phyloP scores from a whole-genome alignment of 306 rosid genomes.

The Herpetospermum pedunculosum region DNA sequence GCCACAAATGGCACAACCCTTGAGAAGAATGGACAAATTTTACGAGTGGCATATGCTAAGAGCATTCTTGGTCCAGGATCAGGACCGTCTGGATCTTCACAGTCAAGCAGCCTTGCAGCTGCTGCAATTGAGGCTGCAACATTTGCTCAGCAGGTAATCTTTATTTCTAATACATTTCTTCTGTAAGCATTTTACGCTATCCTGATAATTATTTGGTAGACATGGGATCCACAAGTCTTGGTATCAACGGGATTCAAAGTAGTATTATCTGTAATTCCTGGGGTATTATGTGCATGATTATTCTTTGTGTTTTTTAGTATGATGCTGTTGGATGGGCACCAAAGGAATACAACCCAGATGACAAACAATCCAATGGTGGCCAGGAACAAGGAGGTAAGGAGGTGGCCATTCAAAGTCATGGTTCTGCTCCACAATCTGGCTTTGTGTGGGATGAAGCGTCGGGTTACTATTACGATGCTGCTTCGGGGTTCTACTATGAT shows the following conservation, averaged over 20 bases:
- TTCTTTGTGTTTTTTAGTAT: slow-evolving; percentile 36
- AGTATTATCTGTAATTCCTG: neutral
- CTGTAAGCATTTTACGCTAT: neutral
- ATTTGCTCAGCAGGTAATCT: slow-evolving; percentile 79
- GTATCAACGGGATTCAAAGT: neutral
- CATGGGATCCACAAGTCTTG: neutral
- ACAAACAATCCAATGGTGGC: slow-evolving; percentile 51
- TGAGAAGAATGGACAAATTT: slow-evolving; percentile 87
- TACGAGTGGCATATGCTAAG: slow-evolving; percentile 94
- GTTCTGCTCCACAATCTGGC: slow-evolving; percentile 78
- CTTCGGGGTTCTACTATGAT: slow-evolving; percentile 97
- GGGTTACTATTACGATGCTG: slow-evolving; percentile 93
- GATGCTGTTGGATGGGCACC: slow-evolving; percentile 99
- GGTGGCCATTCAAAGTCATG: slow-evolving; percentile 29
- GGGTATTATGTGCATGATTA: neutral
- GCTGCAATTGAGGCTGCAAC: slow-evolving; percentile 99
- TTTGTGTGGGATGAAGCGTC: slow-evolving; percentile 98
- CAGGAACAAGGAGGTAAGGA: slow-evolving; percentile 40
- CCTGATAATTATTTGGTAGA: neutral
- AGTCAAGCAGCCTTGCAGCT: slow-evolving; percentile 94
- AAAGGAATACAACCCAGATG: slow-evolving; percentile 84
- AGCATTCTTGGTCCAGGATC: slow-evolving; percentile 88
- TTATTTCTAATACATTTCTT: neutral
- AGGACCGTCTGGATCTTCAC: slow-evolving; percentile 66
- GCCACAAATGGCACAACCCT: slow-evolving; percentile 84